Evolutionary conservation across 2,329 filamentous ascomycete genomes (phyloP).

Genomic region (Colletotrichum sojae): DNA sequence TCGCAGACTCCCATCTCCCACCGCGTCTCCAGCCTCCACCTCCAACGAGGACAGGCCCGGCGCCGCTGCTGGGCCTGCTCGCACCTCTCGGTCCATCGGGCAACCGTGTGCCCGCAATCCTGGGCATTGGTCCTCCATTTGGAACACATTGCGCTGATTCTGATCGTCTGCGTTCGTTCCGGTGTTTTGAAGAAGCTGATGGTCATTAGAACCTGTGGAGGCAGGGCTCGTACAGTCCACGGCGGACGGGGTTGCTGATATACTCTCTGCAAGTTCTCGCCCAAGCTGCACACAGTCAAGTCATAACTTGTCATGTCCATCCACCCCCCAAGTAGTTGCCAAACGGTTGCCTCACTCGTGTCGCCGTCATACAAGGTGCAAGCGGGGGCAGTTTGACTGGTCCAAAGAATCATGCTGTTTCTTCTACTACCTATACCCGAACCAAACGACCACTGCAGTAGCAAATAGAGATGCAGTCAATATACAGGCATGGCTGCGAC

Average conservation of each 20-base stretch:
- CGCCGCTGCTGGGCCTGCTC: conserved; percentile 5
- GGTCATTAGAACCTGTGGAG: too few species aligned
- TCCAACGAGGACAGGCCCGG: conserved; percentile 7
- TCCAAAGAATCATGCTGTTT: background rate
- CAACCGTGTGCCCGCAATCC: conserved; percentile 22
- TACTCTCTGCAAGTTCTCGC: too few species aligned
- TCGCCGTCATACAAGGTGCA: too few species aligned
- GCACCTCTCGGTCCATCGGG: conserved; percentile 13
- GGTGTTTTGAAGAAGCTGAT: too few species aligned
- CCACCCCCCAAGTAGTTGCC: too few species aligned
- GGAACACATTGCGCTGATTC: conserved; percentile 16
- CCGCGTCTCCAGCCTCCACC: conserved; percentile 9
- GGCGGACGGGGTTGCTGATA: too few species aligned
- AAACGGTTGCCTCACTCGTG: too few species aligned
- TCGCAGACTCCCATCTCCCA: conserved; percentile 31
- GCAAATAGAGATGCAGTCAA: background rate
- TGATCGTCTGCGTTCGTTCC: background rate
- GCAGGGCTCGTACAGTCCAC: too few species aligned
- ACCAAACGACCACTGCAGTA: too few species aligned
- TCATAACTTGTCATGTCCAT: too few species aligned
- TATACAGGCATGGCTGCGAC: background rate
- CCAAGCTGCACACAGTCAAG: too few species aligned
- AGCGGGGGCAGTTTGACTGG: too few species aligned
- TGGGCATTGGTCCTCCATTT: conserved; percentile 21
- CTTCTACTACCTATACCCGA: background rate